Evolutionary conservation across 75 land plant genomes (phyloP), one percentile per base, ranked within the genome.

Genomic region (Selaginella tamariscina): DNA sequence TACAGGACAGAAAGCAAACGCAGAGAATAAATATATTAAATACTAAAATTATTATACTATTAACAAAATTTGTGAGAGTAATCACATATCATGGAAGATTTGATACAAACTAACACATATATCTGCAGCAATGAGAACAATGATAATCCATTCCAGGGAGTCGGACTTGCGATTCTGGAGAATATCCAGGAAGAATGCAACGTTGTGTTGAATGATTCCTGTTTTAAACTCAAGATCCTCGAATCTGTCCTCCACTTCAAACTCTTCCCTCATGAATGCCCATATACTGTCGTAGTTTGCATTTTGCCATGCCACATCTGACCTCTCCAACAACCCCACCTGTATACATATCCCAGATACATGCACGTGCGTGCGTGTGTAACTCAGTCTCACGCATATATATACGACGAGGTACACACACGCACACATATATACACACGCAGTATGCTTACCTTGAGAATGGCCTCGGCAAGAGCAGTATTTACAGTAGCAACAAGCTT

Each of bases 71-170:
- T n/a, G n/a, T n/a, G n/a, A n/a, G n/a, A n/a, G n/a, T n/a, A n/a
- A n/a, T 59, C 62, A 21, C 26, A 21, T 59, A 21, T 23, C 62
- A n/a, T 27, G 62, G 23, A 59, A 59, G 2, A 59, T 59, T 5
- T 59, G n/a, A n/a, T 59, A 59, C 21, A 26, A 21, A n/a, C 62
- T 59, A 2, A 59, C 62, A n/a, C 62, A 59, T 59, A 59, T 59
- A 23, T 59, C 21, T 5, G 62, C 62, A 21, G 23, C 27, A 9
- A 59, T 23, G 23, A 59, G 26, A 26, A 59, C 21, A n/a, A 59
- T 59, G 26, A 59, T 59, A 9, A 59, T 59, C 62, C 62, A 59
- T 23, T 59, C 62, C 21, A 59, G 26, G 62, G 23, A 26, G 49
- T 39, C 26, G n/a, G 62, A 26, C 62, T 59, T 59, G 24, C 62